A percentile compares a stretch with the other conserved stretches of the same genome.
Conservation (phyloP, 495 filamentous ascomycete genomes). For the Usnea hakonensis region DNA sequence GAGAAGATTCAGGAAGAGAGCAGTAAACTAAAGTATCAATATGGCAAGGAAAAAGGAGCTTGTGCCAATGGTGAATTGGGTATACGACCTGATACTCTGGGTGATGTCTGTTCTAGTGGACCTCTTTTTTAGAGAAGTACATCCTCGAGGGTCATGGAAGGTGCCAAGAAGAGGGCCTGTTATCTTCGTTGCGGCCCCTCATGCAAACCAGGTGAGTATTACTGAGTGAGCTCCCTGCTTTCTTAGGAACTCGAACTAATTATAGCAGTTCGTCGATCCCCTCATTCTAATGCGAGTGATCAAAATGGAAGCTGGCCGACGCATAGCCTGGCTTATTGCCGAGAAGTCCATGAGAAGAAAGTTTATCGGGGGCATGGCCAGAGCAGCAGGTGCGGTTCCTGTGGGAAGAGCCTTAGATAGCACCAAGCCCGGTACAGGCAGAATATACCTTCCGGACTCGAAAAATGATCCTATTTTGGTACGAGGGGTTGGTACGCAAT, state of each 20-base stretch:
- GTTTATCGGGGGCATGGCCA: constrained; percentile 77
- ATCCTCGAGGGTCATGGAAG: constrained; percentile 89
- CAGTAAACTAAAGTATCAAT: neutral
- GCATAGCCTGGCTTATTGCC: constrained; percentile 85
- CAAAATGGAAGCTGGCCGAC: constrained; percentile 73
- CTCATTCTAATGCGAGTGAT: constrained; percentile 88
- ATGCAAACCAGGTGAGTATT: constrained; percentile 91
- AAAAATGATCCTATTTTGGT: constrained; percentile 76
- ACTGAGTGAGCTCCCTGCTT: constrained; percentile 11
- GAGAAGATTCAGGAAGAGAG: neutral
- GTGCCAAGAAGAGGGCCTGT: constrained; percentile 80
- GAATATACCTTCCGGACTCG: constrained; percentile 86
- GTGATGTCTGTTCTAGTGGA: constrained; percentile 78
- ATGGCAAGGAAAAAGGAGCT: constrained; percentile 47
- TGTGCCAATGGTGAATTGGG: constrained; percentile 61
- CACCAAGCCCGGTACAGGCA: constrained; percentile 68
- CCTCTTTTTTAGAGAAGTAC: constrained; percentile 95
- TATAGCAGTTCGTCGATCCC: constrained; percentile 80
- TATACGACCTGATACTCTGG: constrained; percentile 79
- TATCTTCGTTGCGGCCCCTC: constrained; percentile 95
- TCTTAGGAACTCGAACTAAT: neutral
- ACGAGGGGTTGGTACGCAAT: constrained; percentile 79
- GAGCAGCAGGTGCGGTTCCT: constrained; percentile 74
- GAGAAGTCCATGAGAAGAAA: constrained; percentile 84
- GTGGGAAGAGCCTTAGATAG: constrained; percentile 86